phyloP scores from a whole-genome alignment of 2,329 filamentous ascomycete genomes.

The Fusarium tricinctum region DNA sequence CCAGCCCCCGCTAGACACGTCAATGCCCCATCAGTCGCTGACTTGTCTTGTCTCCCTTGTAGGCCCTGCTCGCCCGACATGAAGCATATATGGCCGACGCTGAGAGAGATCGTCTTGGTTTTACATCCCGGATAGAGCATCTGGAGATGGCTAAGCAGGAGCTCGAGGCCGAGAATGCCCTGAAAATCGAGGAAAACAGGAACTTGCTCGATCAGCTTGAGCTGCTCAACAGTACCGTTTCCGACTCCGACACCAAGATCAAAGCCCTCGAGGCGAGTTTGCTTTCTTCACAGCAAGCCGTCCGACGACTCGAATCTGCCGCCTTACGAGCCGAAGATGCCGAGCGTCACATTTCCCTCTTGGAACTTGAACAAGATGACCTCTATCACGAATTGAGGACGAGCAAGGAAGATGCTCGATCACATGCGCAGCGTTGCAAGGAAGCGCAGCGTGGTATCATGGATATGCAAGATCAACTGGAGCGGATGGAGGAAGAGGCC shows the following conservation, averaged over 20 bases:
- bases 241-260: conserved; percentile 84
- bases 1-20: conserved; percentile 40
- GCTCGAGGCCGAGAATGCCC: conserved; percentile 82
- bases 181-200: conserved; percentile 86
- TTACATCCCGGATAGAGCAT: conserved; percentile 79
- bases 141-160: conserved; percentile 81
- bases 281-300: conserved; percentile 80
- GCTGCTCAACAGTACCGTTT: conserved; percentile 81
- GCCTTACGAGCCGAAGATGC: conserved; percentile 81
- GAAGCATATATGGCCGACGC: conserved; percentile 95
- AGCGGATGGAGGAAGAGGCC: conserved; percentile 88
- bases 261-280: conserved; percentile 82
- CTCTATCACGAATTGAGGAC: conserved; percentile 76
- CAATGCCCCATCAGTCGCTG: conserved; percentile 65
- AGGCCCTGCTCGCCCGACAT: conserved; percentile 93
- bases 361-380: conserved; percentile 85
- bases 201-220: conserved; percentile 87
- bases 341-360: conserved; percentile 81
- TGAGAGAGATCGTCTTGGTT: conserved; percentile 82
- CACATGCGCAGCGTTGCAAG: conserved; percentile 86
- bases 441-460: conserved; percentile 84
- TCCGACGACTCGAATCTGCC: conserved; percentile 80
- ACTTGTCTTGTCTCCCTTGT: conserved; percentile 69
- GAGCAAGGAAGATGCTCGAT: conserved; percentile 81
- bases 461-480: conserved; percentile 87